Evolutionary conservation across 2,329 filamentous ascomycete species (phyloP).

Genomic region (Verticillium zaregamsianum): DNA sequence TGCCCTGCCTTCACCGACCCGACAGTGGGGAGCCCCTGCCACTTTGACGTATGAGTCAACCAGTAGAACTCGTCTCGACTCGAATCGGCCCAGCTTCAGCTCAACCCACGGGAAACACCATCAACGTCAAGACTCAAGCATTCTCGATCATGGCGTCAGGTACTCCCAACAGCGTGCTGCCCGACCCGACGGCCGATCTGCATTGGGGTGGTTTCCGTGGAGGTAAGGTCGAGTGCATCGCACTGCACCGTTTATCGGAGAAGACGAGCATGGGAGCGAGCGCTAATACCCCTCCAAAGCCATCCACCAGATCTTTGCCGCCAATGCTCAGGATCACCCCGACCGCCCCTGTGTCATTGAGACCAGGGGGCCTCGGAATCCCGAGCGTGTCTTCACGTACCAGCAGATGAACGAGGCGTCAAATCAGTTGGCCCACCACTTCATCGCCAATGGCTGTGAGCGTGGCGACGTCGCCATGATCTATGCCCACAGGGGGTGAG

Average conservation of each 20-base stretch:
- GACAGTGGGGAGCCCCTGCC: background rate
- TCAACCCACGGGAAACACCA: background rate
- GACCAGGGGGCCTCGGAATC: constrained; percentile 31
- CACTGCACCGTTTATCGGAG: background rate
- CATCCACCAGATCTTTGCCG: constrained; percentile 66
- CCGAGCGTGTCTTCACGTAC: constrained; percentile 73
- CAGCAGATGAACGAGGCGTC: constrained; percentile 80
- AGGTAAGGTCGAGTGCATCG: constrained; percentile 11
- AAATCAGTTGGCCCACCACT: constrained; percentile 74
- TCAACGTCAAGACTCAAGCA: background rate
- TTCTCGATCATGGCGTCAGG: background rate
- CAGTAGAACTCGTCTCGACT: background rate
- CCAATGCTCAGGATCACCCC: constrained; percentile 64
- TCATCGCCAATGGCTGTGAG: constrained; percentile 67
- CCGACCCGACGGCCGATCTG: constrained; percentile 64
- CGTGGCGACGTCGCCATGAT: constrained; percentile 91
- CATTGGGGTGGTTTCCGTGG: constrained; percentile 63
- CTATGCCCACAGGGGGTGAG: constrained; percentile 68
- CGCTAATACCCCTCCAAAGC: constrained; percentile 21
- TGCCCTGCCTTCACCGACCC: background rate
- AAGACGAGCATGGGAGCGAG: background rate
- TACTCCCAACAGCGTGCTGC: constrained; percentile 28
- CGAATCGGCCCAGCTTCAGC: background rate
- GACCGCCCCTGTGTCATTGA: constrained; percentile 49
- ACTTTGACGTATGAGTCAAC: background rate